These are phyloP conservation scores for Strobilomyces confusus DNA, from an alignment of 768 basidiomycete species.

Conservation along the genomic window DNA sequence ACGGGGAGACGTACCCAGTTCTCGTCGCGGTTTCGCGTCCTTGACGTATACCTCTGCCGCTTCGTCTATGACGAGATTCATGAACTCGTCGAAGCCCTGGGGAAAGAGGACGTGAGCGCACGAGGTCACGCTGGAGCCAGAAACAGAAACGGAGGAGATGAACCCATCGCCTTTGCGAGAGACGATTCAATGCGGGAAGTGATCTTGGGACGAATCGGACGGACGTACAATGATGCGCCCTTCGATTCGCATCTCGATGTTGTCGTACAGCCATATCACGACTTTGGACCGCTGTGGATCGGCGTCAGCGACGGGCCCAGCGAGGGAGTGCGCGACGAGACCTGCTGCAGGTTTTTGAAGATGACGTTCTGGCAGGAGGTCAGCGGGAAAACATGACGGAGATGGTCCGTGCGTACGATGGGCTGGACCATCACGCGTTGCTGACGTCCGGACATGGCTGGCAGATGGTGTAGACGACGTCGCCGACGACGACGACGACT, in stretches of 20 bases:
- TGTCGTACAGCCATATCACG: conserved; percentile 94
- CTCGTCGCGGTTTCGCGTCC: conserved; percentile 78
- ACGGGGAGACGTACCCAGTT: conserved; percentile 61
- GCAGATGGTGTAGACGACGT: conserved; percentile 1
- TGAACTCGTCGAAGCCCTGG: conserved; percentile 99
- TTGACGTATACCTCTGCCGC: conserved; percentile 90
- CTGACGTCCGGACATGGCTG: conserved; percentile 85
- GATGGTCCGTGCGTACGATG: conserved; percentile 64
- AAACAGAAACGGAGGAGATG: not conserved
- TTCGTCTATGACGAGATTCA: conserved; percentile 96
- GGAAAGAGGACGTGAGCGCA: conserved; percentile 21
- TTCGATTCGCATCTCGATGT: conserved; percentile 94
- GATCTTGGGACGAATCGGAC: conserved; percentile 20
- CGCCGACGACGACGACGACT: conserved; percentile 10
- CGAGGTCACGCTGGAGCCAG: not conserved
- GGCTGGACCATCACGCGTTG: conserved; percentile 99
- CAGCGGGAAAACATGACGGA: not conserved
- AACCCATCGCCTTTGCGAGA: conserved; percentile 35
- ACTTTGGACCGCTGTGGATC: conserved; percentile 69
- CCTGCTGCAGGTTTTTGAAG: conserved; percentile 95
- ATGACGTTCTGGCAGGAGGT: conserved; percentile 73
- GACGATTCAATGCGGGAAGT: conserved; percentile 38
- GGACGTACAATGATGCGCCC: conserved; percentile 88
- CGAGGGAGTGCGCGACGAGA: conserved; percentile 21
- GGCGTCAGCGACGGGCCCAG: conserved; percentile 9